Base-by-base conservation (phyloP, 2,329 filamentous ascomycete genomes). In the Parastagonospora avenae region DNA sequence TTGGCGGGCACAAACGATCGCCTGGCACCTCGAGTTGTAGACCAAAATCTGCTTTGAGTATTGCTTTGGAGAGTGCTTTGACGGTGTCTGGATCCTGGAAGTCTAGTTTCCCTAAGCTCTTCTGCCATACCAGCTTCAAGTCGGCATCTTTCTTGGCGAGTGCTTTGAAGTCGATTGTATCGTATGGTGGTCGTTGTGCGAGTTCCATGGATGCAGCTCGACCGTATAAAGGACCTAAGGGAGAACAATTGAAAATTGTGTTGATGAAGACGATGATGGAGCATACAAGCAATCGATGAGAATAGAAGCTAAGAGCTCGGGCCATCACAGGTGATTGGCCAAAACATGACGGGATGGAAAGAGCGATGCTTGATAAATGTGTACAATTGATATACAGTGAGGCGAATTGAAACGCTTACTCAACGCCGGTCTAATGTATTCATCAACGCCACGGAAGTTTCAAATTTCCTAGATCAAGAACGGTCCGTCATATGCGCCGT, bases 1-100 rank as follows among this genome's bases (percentile, higher is more conserved):
- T 89, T 1, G 92, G 91, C 10, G 93, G 94, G 68, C 93, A 97
- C 1, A 99, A 79, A 16, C 93, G 82, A 71, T 96, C 86, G 24
- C 82, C 76, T 0, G 92, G 92, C 1, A 97, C 78, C 5, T 87
- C 79, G 11, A 97, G 76, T 1, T 78, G 66, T 8, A 97, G 74
- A 10, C 80, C 81, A 71, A 97, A 97, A 71, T 97, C 88, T 11
- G 82, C 75, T 52, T 83, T 84, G 14, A 97, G 79, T 1, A 97
- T 80, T 14, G 87, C 87, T 67, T 89, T 92, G 9, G 92, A 95
- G 42, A 97, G 79, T 62, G 82, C 77, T 84, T 89, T 84, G 8
- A 96, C 84, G 16, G 90, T 85, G 42, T 81, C 77, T 4, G 92
- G 88, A 64, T 96, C 83, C 44, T 85, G 87, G 64, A 97, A 97